Percentiles rank a stretch among this genome's conserved stretches.
These are phyloP conservation scores for Chondrus crispus DNA, from an alignment of 23 red algal species.

Conservation along the genomic window DNA sequence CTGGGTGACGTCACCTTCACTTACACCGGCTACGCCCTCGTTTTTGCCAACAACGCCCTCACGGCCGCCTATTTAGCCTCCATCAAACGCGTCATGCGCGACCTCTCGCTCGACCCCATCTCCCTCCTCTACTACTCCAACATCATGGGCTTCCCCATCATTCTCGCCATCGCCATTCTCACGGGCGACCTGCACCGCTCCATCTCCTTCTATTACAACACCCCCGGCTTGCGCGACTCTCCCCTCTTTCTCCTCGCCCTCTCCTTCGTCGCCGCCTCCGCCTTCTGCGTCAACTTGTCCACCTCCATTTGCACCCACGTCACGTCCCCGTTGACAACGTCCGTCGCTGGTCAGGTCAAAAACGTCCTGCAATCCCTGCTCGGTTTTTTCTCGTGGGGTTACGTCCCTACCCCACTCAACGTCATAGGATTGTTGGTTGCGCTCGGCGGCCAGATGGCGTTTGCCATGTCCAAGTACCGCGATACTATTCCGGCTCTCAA, in stretches of 20 bases:
- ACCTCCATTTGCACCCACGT: conserved; percentile 71
- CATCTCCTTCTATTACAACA: conserved; percentile 26
- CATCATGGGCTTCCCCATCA: conserved; percentile 64
- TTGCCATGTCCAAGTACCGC: conserved; percentile 63
- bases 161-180: conserved; percentile 34
- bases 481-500: background rate
- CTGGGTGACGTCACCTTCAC: conserved; percentile 85
- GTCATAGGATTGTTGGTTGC: conserved; percentile 65
- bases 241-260: conserved; percentile 66
- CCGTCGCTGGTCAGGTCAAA: conserved; percentile 74
- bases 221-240: conserved; percentile 32
- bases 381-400: conserved; percentile 75
- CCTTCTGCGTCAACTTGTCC: conserved; percentile 81
- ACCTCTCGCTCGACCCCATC: conserved; percentile 63
- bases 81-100: conserved; percentile 79
- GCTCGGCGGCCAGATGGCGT: conserved; percentile 52
- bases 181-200: conserved; percentile 37
- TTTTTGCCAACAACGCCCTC: conserved; percentile 92
- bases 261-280: conserved; percentile 72
- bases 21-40: conserved; percentile 74
- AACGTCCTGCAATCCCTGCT: conserved; percentile 68
- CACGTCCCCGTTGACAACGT: conserved; percentile 67
- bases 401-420: conserved; percentile 66
- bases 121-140: conserved; percentile 78
- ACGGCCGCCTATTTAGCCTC: conserved; percentile 88